Evolutionary conservation across 805 yeast species (phyloP).

Genomic region (Starmerella bombi): DNA sequence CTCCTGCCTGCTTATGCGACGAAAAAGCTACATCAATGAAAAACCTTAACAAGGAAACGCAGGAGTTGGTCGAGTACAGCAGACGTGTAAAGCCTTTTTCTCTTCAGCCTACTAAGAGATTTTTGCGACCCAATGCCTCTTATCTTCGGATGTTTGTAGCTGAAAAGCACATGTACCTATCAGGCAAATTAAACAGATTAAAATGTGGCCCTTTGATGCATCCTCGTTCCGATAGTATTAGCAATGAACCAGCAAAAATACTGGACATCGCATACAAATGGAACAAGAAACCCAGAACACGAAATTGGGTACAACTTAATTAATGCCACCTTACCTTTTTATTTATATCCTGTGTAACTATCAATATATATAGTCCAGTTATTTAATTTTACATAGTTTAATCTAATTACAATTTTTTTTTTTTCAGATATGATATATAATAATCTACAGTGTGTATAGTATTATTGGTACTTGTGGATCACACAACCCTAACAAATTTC

Average conservation of each 20-base stretch:
- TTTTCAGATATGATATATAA: no score
- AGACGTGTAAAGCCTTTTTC: neutral
- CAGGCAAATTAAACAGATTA: slow-evolving; percentile 4
- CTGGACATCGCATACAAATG: neutral
- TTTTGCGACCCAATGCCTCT: slow-evolving; percentile 1
- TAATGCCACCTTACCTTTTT: no score
- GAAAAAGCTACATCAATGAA: no score
- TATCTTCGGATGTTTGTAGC: slow-evolving; percentile 9
- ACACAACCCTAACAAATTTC: neutral
- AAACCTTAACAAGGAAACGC: neutral
- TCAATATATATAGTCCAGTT: no score
- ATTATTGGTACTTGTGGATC: neutral
- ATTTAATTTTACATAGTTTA: neutral
- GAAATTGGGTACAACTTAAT: slow-evolving; percentile 1
- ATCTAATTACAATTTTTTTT: neutral
- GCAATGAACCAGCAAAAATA: neutral
- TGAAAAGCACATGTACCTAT: slow-evolving; percentile 4
- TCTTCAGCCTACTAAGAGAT: neutral
- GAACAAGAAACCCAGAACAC: neutral
- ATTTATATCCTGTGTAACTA: no score
- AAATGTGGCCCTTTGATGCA: neutral
- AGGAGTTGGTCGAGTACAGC: neutral
- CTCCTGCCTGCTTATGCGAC: no score
- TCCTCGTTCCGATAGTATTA: neutral
- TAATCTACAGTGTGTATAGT: neutral